A percentile compares a stretch with the other conserved stretches of the same genome.
phyloP scores from a whole-genome alignment of 169 alveolate species.

The Plasmodium gonderi region DNA sequence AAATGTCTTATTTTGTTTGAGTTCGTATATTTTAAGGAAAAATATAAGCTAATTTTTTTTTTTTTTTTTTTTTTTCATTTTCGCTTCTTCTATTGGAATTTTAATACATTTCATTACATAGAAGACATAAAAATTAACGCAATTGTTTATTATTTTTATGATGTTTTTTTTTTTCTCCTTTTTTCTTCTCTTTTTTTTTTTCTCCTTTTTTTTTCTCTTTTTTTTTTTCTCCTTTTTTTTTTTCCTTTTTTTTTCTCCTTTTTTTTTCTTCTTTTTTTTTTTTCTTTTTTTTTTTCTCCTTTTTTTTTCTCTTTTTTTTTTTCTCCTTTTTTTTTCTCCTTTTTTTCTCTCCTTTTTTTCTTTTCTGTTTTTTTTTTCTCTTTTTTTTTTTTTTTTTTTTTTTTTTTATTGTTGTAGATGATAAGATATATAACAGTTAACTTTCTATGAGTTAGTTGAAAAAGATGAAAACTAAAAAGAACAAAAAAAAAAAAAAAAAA shows the following conservation, averaged over 20 bases:
- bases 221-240: conserved; percentile 3
- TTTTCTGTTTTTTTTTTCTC: too few species aligned
- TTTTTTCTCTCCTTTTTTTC: too few species aligned
- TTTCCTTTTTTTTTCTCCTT: not conserved
- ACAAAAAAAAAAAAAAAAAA: not conserved
- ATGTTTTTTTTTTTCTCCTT: not conserved
- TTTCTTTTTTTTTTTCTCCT: too few species aligned
- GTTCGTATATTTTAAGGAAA: conserved; percentile 14
- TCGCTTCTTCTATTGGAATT: conserved; percentile 4
- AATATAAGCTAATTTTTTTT: not conserved
- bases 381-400: not conserved
- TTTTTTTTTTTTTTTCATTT: conserved; percentile 1
- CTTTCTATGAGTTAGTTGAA: not conserved
- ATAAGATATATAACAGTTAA: not conserved
- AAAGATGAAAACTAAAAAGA: not conserved
- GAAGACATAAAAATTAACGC: conserved; percentile 59
- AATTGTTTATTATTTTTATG: conserved; percentile 15
- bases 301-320: too few species aligned
- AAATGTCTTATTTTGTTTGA: conserved; percentile 71
- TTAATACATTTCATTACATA: not conserved
- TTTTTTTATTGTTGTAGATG: not conserved
- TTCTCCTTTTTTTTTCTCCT: too few species aligned
- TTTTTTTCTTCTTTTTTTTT: conserved; percentile 20
- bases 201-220: not conserved
- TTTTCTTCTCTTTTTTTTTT: not conserved